Percentiles rank a stretch among this genome's conserved stretches.
Conservation (phyloP, 148 eudicot species). For the Rhododendron ferrugineum region DNA sequence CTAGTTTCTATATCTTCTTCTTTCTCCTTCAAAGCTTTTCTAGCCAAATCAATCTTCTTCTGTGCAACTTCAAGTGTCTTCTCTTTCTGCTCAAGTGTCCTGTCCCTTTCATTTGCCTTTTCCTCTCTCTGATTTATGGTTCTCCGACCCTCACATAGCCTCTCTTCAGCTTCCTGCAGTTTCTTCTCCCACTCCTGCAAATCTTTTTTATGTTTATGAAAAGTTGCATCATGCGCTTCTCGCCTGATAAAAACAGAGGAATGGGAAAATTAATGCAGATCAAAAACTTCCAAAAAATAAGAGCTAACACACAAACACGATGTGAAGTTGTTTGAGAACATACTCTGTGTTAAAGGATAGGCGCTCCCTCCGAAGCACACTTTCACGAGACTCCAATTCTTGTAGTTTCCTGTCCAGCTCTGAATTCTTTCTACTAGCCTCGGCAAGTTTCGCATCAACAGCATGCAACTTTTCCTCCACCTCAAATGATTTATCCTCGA, state of each 20-base stretch:
- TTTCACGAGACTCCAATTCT: conserved; percentile 79
- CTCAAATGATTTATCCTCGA: conserved; percentile 49
- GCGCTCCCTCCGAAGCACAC: conserved; percentile 51
- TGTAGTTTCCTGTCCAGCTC: conserved; percentile 72
- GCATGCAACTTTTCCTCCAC: conserved; percentile 50
- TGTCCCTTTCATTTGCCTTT: conserved; percentile 47
- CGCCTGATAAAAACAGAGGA: conserved; percentile 37
- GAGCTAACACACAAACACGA: conserved; percentile 1
- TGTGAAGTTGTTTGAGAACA: conserved; percentile 15
- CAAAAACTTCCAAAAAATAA: not conserved
- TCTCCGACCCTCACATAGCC: conserved; percentile 58
- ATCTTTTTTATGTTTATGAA: conserved; percentile 62
- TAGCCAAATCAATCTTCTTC: conserved; percentile 45
- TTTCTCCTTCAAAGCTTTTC: conserved; percentile 39
- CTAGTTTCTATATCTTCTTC: conserved; percentile 50
- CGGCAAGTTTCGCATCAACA: conserved; percentile 67
- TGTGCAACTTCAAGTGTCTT: conserved; percentile 48
- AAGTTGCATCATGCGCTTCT: conserved; percentile 53
- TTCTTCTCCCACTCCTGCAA: conserved; percentile 73
- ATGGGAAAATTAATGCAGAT: conserved; percentile 1
- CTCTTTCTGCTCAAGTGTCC: conserved; percentile 47
- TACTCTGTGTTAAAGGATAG: conserved; percentile 66
- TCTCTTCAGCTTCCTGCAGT: conserved; percentile 76
- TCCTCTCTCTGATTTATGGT: conserved; percentile 59
- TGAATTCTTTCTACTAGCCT: conserved; percentile 54